Evolutionary conservation across 2,329 filamentous ascomycete genomes (phyloP).

Genomic region (Knoxdaviesia proteae): DNA sequence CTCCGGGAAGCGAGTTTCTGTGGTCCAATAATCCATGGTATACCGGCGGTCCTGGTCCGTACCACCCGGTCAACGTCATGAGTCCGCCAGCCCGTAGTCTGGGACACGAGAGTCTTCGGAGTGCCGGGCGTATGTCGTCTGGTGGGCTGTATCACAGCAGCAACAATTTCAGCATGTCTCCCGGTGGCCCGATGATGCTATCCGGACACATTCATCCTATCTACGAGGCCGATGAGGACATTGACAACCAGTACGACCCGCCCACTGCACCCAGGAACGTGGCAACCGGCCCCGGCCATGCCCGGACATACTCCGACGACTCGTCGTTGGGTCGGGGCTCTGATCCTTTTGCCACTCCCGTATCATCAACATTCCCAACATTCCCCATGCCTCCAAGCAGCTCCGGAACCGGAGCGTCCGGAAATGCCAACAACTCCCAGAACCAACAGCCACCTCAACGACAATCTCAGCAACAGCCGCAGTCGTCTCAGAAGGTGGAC

Average conservation of each 20-base stretch:
- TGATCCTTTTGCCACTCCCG: constrained; percentile 31
- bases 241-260: constrained; percentile 10
- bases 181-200: too few relatives aligned
- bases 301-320: too few relatives aligned
- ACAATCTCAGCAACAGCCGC: too few relatives aligned
- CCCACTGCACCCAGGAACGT: too few relatives aligned
- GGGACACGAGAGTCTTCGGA: constrained; percentile 29
- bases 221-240: constrained; percentile 36
- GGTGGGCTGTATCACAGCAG: too few relatives aligned
- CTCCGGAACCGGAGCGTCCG: too few relatives aligned
- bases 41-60: constrained; percentile 21
- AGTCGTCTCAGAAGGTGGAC: constrained; percentile 10
- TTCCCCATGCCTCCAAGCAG: too few relatives aligned
- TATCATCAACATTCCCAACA: constrained; percentile 6
- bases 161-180: too few relatives aligned
- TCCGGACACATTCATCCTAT: constrained; percentile 30
- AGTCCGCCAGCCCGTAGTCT: constrained; percentile 16
- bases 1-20: constrained; percentile 11
- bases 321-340: constrained; percentile 6
- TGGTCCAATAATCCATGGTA: constrained; percentile 21
- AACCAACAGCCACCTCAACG: too few relatives aligned
- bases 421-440: too few relatives aligned
- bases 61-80: constrained; percentile 9
- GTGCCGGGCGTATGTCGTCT: constrained; percentile 6
- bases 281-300: too few relatives aligned